phyloP scores from a whole-genome alignment of 2,329 filamentous ascomycete genomes.

The Ceratocystis papillata region DNA sequence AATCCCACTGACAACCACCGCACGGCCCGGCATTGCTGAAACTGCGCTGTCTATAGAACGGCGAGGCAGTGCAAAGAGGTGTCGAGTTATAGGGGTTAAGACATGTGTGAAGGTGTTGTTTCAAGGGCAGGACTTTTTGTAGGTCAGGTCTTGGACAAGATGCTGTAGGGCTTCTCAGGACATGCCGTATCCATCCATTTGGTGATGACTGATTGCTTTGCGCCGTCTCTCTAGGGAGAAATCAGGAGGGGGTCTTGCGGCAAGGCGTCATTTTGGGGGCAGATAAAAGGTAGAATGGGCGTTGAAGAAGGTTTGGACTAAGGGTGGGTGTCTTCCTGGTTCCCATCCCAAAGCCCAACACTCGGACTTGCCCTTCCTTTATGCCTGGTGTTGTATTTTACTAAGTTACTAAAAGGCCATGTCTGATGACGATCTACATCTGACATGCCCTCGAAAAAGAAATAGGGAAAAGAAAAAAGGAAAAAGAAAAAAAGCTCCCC shows the following conservation, averaged over 20 bases:
- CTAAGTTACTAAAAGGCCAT: not conserved
- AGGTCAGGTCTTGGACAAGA: not conserved
- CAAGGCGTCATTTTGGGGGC: not conserved
- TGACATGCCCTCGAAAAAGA: not conserved
- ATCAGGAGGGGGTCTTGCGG: not conserved
- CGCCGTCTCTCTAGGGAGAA: not conserved
- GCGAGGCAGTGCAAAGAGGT: constrained; percentile 8
- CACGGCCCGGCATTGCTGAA: constrained; percentile 16
- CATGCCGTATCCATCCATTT: too few species aligned
- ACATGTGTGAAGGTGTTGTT: not conserved
- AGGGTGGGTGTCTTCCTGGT: not conserved
- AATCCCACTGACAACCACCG: not conserved
- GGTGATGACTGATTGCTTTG: too few species aligned
- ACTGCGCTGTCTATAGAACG: constrained; percentile 12
- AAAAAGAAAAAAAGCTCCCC: not conserved
- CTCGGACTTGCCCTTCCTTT: not conserved
- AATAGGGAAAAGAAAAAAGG: not conserved
- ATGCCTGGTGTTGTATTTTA: not conserved
- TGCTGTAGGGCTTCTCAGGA: not conserved
- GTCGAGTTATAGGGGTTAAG: not conserved
- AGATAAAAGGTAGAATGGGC: not conserved
- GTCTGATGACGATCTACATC: not conserved
- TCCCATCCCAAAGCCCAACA: not conserved
- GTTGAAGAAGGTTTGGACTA: not conserved
- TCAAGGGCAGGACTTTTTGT: constrained; percentile 10